These are phyloP conservation scores for Rhodotorula glutinis DNA, from an alignment of 1,284 basidiomycete genomes.

Conservation along the genomic window DNA sequence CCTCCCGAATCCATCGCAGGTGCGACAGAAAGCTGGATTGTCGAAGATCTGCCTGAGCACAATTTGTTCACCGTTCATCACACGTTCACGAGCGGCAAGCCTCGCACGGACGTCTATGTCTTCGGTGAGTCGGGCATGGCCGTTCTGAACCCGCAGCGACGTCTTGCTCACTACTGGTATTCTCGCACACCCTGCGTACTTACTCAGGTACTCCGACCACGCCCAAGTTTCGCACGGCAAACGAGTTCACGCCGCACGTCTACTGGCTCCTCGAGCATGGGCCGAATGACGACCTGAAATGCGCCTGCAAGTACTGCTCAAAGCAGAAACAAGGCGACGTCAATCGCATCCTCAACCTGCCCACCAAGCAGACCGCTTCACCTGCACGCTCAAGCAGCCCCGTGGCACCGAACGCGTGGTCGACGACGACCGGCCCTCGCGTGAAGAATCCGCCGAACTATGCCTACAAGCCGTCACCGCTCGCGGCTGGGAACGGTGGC, in stretches of 20 bases:
- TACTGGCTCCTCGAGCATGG: slow-evolving; percentile 67
- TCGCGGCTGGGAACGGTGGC: background rate
- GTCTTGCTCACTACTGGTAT: background rate
- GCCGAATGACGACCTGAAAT: slow-evolving; percentile 55
- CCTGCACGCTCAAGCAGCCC: slow-evolving; percentile 1
- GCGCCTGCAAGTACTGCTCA: slow-evolving; percentile 71
- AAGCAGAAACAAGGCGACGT: slow-evolving; percentile 62
- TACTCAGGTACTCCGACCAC: slow-evolving; percentile 52
- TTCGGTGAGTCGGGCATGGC: slow-evolving; percentile 56
- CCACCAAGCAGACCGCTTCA: slow-evolving; percentile 44
- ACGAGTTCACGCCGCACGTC: slow-evolving; percentile 76
- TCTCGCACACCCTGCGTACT: background rate
- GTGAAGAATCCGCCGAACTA: background rate
- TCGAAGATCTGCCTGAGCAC: slow-evolving; percentile 62
- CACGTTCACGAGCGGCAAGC: slow-evolving; percentile 53
- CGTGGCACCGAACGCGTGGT: too few relatives aligned
- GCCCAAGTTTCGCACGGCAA: slow-evolving; percentile 66
- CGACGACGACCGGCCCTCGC: background rate
- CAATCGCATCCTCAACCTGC: slow-evolving; percentile 59
- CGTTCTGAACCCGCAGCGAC: slow-evolving; percentile 1
- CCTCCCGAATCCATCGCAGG: background rate
- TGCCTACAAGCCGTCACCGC: background rate
- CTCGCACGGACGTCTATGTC: slow-evolving; percentile 72
- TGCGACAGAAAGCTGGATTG: slow-evolving; percentile 55
- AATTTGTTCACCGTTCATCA: slow-evolving; percentile 72